Percentiles rank a stretch among this genome's conserved stretches.
These are phyloP conservation scores for Trichomonas vaginalis DNA, from an alignment of 208 protist species.

Conservation along the genomic window DNA sequence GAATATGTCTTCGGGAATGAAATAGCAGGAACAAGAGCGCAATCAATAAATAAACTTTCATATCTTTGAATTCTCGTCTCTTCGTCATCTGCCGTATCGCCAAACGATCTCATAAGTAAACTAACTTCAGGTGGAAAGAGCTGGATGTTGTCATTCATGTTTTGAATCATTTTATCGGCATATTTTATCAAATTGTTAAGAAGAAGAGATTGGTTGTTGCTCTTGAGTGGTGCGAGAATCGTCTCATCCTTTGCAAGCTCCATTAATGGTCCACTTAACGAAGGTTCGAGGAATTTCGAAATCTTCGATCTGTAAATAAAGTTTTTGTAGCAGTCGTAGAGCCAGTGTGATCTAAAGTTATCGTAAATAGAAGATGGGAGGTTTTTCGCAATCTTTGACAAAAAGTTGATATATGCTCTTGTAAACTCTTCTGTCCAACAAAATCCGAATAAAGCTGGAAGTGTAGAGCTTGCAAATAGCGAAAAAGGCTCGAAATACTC, in stretches of 20 bases:
- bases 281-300: neutral
- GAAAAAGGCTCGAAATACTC: neutral
- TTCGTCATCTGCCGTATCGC: neutral
- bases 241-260: neutral
- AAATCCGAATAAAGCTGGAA: neutral
- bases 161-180: neutral
- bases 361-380: neutral
- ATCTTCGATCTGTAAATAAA: neutral
- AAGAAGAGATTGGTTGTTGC: neutral
- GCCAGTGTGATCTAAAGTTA: neutral
- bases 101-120: neutral
- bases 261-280: neutral
- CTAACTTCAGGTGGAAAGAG: neutral
- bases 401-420: neutral
- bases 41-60: neutral
- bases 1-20: neutral
- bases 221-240: neutral
- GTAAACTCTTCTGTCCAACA: neutral
- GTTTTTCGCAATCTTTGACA: neutral
- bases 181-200: neutral
- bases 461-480: neutral
- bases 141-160: neutral
- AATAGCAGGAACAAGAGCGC: neutral
- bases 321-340: conserved; percentile 1
- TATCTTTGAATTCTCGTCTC: neutral